Conservation (phyloP, 2,329 filamentous ascomycete species). For the Pseudocercospora fijiensis region DNA sequence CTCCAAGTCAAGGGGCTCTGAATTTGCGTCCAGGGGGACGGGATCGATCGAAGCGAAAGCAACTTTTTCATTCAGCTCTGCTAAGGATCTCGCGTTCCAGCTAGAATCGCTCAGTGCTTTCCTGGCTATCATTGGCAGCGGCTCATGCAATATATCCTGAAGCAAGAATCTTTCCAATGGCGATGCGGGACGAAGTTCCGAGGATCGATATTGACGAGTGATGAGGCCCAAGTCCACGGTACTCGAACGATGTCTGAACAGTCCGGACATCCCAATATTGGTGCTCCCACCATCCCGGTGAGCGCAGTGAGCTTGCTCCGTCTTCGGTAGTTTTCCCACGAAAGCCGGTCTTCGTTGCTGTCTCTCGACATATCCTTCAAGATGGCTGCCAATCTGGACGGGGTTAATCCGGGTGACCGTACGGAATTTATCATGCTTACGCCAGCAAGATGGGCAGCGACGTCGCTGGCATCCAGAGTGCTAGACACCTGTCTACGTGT, state of each 20-base stretch:
- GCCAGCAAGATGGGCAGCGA: background rate
- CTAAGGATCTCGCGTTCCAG: background rate
- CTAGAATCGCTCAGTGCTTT: conserved; percentile 2
- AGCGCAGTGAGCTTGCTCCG: background rate
- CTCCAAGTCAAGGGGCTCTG: background rate
- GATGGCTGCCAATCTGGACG: background rate
- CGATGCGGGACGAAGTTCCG: background rate
- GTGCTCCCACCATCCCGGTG: background rate
- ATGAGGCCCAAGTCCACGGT: background rate
- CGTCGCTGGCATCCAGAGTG: background rate
- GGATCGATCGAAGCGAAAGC: background rate
- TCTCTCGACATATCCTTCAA: background rate
- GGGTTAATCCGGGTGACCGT: background rate
- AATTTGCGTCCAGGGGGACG: background rate
- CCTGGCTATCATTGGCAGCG: conserved; percentile 2
- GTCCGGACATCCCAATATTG: background rate
- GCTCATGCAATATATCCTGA: background rate
- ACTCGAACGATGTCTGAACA: background rate
- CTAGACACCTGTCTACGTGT: background rate
- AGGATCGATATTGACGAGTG: background rate
- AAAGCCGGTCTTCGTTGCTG: background rate
- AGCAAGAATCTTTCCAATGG: conserved; percentile 5
- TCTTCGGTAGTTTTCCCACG: background rate
- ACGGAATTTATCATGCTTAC: background rate
- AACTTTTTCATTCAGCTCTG: background rate